Percentiles rank a stretch among this genome's conserved stretches.
Conservation (phyloP, 805 yeast genomes). For the Candida ficus region DNA sequence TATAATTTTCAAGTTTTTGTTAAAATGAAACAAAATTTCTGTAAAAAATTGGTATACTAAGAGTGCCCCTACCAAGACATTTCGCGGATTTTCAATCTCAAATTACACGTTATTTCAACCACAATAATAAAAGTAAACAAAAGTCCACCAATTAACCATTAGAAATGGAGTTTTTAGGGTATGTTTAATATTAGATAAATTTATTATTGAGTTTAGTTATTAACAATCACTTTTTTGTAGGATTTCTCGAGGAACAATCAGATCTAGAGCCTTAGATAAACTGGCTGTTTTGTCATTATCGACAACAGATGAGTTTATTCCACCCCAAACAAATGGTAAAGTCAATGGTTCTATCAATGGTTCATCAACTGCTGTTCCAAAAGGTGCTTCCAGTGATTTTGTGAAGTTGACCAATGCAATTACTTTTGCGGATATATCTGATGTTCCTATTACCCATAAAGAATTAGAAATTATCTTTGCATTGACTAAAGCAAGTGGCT, state of each 20-base stretch:
- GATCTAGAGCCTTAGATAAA: constrained; percentile 23
- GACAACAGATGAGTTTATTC: not conserved
- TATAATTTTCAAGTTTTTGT: not conserved
- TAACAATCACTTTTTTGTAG: constrained; percentile 8
- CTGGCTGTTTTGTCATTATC: constrained; percentile 19
- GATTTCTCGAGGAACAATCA: constrained; percentile 23
- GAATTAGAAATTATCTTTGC: constrained; percentile 54
- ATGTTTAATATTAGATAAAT: not conserved
- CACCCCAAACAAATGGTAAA: not conserved
- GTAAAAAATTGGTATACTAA: no score
- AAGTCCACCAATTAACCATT: not conserved
- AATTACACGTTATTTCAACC: not conserved
- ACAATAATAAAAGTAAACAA: no score
- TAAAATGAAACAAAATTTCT: no score
- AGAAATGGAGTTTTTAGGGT: constrained; percentile 9
- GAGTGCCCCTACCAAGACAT: no score
- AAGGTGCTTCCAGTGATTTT: constrained; percentile 15
- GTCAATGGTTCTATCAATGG: constrained; percentile 11
- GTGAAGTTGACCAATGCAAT: constrained; percentile 17
- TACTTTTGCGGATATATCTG: constrained; percentile 13
- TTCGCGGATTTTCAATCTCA: not conserved
- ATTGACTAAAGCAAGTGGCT: constrained; percentile 33
- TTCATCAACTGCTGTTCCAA: constrained; percentile 1
- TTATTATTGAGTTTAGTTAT: not conserved
- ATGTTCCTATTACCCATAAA: constrained; percentile 32